Base-by-base conservation (phyloP, 305 asterid species). In the Fraxinus baroniana region DNA sequence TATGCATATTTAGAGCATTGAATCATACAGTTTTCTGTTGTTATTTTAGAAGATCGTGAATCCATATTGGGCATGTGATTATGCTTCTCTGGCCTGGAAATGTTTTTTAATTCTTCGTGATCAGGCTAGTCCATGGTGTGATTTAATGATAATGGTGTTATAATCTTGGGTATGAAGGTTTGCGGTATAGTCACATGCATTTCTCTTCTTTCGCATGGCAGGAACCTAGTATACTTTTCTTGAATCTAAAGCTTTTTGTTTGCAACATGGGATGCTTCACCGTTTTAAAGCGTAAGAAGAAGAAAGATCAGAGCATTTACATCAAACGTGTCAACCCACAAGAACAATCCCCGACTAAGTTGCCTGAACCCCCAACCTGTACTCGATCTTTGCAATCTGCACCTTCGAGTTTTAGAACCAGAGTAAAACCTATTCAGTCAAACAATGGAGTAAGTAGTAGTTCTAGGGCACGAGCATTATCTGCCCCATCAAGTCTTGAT, bases 401-500 rank as follows among this genome's bases (percentile, higher is more conserved):
- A 7, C 99, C 99, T 2, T 91, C 99, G 36, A 96, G 99, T 90
- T 96, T 96, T 85, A 88, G 91, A 83, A 91, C 88, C 64, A 81
- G 98, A 85, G 97, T 84, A 39, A 91, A 95, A 85, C 92, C 97
- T 12, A 82, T 84, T n/a, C 93, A 87, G 68, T 79, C 93, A 24
- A 87, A 79, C 83, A 80, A 74, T 20, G 85, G 85, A 76, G 87
- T 87, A 55, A 85, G 89, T 75, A 85, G 89, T 75, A 87, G 83
- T 77, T 88, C 85, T 87, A 88, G 98, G 87, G 76, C 81, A 64
- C 89, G 98, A 22, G 88, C 97, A 57, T 86, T 95, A 78, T 94
- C 99, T n/a, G 98, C 98, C 77, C 98, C 99, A 2, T 96, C 98
- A 5, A 91, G 91, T 78, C 94, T 96, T 70, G 93, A 91, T 83